These are phyloP conservation scores for Exophiala xenobiotica DNA, from an alignment of 2,329 filamentous ascomycete species.

Conservation along the genomic window DNA sequence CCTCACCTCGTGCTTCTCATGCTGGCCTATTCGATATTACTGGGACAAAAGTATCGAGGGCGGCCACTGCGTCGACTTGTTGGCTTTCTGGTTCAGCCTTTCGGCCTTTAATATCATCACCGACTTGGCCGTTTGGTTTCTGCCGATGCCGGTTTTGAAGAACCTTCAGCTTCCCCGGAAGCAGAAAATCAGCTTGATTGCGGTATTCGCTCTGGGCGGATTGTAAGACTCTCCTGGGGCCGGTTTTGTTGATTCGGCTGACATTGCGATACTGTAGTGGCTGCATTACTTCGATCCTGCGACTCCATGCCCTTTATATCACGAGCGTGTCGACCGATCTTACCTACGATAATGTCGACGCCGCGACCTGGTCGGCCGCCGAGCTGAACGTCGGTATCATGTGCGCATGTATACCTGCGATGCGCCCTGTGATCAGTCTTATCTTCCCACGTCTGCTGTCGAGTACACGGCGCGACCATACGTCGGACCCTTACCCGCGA, in stretches of 20 bases:
- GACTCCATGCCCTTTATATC: conserved; percentile 46
- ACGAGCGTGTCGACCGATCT: conserved; percentile 41
- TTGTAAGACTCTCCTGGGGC: too few species aligned
- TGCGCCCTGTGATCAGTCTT: conserved; percentile 42
- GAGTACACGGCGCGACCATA: conserved; percentile 19
- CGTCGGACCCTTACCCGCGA: conserved; percentile 12
- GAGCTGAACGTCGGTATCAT: conserved; percentile 45
- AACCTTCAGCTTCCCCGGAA: conserved; percentile 47
- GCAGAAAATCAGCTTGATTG: conserved; percentile 48
- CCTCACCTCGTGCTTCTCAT: conserved; percentile 39
- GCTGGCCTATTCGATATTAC: conserved; percentile 40
- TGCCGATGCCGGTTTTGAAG: conserved; percentile 52
- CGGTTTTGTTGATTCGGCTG: conserved; percentile 7
- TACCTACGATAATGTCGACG: conserved; percentile 39
- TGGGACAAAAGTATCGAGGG: conserved; percentile 39
- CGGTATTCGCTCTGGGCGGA: conserved; percentile 53
- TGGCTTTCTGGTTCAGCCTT: conserved; percentile 53
- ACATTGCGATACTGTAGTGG: conserved; percentile 31
- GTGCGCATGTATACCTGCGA: conserved; percentile 44
- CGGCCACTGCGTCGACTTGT: conserved; percentile 49
- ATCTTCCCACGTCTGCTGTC: conserved; percentile 43
- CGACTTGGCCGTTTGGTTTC: conserved; percentile 55
- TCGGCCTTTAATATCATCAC: conserved; percentile 61
- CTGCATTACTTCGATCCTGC: conserved; percentile 48
- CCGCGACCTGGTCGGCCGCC: conserved; percentile 49